Evolutionary conservation across 495 filamentous ascomycete species (phyloP), one percentile per base, ranked within the genome.

Genomic region (Arthonia radiata): DNA sequence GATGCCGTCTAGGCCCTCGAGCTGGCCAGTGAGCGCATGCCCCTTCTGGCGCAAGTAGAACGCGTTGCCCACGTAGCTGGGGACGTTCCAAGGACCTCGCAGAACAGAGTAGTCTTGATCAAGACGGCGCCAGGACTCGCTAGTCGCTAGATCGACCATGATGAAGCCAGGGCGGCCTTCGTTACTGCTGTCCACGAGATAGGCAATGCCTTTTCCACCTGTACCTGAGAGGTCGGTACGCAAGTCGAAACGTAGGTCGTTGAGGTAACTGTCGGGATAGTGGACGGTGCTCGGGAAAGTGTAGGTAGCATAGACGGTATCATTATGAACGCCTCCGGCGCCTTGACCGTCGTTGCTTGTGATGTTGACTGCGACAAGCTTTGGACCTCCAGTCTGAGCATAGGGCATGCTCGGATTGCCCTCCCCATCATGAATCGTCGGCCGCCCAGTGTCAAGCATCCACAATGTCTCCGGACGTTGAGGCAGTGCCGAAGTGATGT

Each of bases 161-260:
- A 56, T 48, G 28, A 56, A 50, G 11, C 47, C 50, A 4, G 41
- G 45, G 16, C 47, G 40, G 13, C 49, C 47, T 40, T 53, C 45
- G 24, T 48, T 46, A 21, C 39, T 46, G 32, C 41, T 48, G 33
- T 55, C 50, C 23, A 46, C 38, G 13, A 55, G 45, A 26, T 50
- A 51, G 15, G 40, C 50, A 18, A 52, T 46, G 13, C 50, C 48
- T 11, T 39, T 31, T 10, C 44, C 46, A 8, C 23, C 22, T 15
- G 50, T 47, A 15, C 35, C 39, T 7, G 43, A 44, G 17, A 37
- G 25, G 22, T 48, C 46, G 7, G 42, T 5, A 18, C 43, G 41
- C n/a, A 54, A 37, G 25, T 54, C 49, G 25, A 53, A 52, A 22
- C 49, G 44, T 1, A 55, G 13, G 16, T 55, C 51, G 29, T 53